Evolutionary conservation across 164 flowering plant species (phyloP), one percentile per base, ranked within the genome.

Genomic region (Taxillus chinensis): DNA sequence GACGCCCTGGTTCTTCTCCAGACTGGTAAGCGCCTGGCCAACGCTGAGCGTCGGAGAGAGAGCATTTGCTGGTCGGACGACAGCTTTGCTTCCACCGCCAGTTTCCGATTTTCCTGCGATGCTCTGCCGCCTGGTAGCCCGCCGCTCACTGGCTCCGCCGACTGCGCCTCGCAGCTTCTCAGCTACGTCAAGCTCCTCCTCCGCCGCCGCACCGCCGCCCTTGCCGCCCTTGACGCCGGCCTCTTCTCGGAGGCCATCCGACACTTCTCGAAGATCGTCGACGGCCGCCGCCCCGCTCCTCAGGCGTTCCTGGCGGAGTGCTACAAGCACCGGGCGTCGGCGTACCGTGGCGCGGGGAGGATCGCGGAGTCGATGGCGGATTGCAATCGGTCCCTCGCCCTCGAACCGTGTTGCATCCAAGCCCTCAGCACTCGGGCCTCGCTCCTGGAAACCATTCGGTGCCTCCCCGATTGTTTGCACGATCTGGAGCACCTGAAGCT

Each of bases 1-100:
- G 98, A 95, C 67, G 96, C 99, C 1, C 78, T 95, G 92, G 86
- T 79, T 6, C 86, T 95, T 3, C 92, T 95, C 53, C 99, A 95
- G 63, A 87, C 93, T 57, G 93, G 93, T 3, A 91, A 89, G 66
- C 93, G 99, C 57, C 82, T 89, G 9, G 82, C 90, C 15, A 62
- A 86, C 7, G 97, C 90, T 0, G 92, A 89, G 11, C 79, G 80
- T 58, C 90, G 97, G 46, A 86, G 93, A 8, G 79, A 86, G 54
- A 89, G 96, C 79, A 76, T 78, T 10, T 85, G 80, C 46, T 78
- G 81, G 80, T 79, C 96, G 0, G 96, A 92, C 1, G 98, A 95
- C 77, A 85, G 87, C 82, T 87, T 95, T 76, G 68, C 85, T 5
- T 64, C 77, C 63, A 55, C 84, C 60, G 55, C 84, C 60, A 58